Evolutionary conservation across 441 rosid species (phyloP), one percentile per base, ranked within the genome.

Genomic region (Populus hybrid): DNA sequence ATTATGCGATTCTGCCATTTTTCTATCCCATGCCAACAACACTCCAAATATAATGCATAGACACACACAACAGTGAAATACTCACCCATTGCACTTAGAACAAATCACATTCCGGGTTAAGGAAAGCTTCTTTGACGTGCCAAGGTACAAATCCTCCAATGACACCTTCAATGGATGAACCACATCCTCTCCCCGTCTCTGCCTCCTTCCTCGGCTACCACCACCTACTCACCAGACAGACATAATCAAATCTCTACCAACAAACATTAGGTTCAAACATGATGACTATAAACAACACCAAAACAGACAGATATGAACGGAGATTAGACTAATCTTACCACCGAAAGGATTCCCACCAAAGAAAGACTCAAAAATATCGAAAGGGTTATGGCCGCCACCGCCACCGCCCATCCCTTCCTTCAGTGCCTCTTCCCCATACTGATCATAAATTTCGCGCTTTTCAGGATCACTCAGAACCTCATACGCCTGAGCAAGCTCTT

Each of bases 351-450:
- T 78, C n/a, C 93, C 93, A 65, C 94, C 93, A 70, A 93, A 94
- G 90, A 94, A 94, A 28, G 94, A 89, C 1, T 89, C 84, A 83
- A 94, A 93, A 73, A 93, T 94, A 73, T 93, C 97, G 30, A 93
- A 94, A 0, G 97, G 97, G 75, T 89, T 95, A 10, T 91, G 97
- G 1, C 85, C 95, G 35, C 85, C 92, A 23, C 85, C 87, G 2
- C 88, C 91, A 42, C 93, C 91, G 5, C 93, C 94, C 94, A 94
- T 89, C 82, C 98, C 93, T 26, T 88, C 88, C 80, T 93, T 95
- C 67, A 95, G 98, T 1, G 97, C 95, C 82, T 93, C 99, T 84
- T 95, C 99, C 1, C 99, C 99, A 63, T 89, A 92, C 77, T 92
- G 95, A 79, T 95, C 98, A 78, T 95, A 93, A 34, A 95, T 88